These are phyloP conservation scores for Kokia cookei DNA, from an alignment of 441 rosid genomes.

Conservation along the genomic window DNA sequence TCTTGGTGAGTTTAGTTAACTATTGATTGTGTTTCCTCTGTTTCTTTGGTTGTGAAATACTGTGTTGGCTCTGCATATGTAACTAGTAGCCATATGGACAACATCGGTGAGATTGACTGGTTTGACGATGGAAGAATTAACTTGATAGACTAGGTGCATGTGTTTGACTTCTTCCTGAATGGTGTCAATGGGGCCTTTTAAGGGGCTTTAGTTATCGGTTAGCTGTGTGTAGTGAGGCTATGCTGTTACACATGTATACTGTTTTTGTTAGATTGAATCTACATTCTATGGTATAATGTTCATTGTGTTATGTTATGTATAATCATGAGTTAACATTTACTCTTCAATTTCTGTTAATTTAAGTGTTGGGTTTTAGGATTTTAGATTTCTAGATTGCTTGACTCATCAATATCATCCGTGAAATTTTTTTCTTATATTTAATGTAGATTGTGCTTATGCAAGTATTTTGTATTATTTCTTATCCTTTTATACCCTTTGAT, in stretches of 20 bases:
- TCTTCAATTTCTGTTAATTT: background rate
- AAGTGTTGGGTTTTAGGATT: background rate
- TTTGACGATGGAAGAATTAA: background rate
- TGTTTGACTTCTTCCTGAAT: background rate
- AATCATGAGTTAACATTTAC: background rate
- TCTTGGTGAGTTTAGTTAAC: slow-evolving; percentile 35
- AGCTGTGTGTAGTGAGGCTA: background rate
- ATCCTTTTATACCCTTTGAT: background rate
- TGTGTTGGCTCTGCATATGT: background rate
- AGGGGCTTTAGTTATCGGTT: background rate
- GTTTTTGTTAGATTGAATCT: background rate
- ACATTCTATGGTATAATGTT: background rate
- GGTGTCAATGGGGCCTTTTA: background rate
- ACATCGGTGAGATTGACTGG: background rate
- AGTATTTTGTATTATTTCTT: background rate
- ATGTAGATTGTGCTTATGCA: background rate
- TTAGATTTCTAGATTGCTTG: background rate
- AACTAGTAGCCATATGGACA: background rate
- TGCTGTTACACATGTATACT: slow-evolving; percentile 13
- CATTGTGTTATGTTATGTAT: background rate
- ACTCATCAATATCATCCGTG: background rate
- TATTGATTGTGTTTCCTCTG: background rate
- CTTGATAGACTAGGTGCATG: background rate
- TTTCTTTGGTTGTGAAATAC: background rate
- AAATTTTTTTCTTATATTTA: background rate